Percentiles rank a stretch among this genome's conserved stretches.
Evolutionary conservation across 495 filamentous ascomycete species (phyloP).

Genomic region (Penicillium lividum): DNA sequence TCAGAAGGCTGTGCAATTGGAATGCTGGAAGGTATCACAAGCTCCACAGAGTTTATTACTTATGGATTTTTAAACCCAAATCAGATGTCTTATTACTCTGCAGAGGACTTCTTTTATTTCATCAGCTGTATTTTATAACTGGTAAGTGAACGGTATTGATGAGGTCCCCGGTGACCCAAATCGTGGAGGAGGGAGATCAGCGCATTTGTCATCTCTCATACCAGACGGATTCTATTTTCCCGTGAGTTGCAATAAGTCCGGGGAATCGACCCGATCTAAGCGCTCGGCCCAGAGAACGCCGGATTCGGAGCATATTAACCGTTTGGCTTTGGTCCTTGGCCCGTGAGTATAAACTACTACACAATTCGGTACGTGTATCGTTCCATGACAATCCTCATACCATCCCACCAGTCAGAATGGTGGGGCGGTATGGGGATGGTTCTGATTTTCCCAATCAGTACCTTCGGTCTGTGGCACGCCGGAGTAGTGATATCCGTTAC

Average conservation of each 20-base stretch:
- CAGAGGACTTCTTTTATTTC: not conserved
- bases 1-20: not conserved
- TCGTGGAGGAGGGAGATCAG: conserved; percentile 42
- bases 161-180: conserved; percentile 36
- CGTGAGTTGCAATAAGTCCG: conserved; percentile 24
- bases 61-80: not conserved
- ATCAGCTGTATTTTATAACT: conserved; percentile 7
- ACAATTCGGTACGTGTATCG: not conserved
- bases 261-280: conserved; percentile 15
- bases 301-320: conserved; percentile 23
- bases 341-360: not conserved
- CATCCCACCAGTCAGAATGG: conserved; percentile 15
- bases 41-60: conserved; percentile 4
- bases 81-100: not conserved
- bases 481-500: conserved; percentile 13
- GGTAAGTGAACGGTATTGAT: conserved; percentile 13
- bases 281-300: conserved; percentile 25
- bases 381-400: not conserved
- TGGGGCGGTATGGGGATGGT: conserved; percentile 25
- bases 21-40: conserved; percentile 2
- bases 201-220: conserved; percentile 44
- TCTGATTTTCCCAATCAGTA: conserved; percentile 39
- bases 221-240: conserved; percentile 50
- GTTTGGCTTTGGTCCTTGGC: not conserved
- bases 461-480: conserved; percentile 33